A percentile compares a stretch with the other conserved stretches of the same genome.
Conservation (phyloP, 2,329 filamentous ascomycete species). For the Colletotrichum chrysophilum region DNA sequence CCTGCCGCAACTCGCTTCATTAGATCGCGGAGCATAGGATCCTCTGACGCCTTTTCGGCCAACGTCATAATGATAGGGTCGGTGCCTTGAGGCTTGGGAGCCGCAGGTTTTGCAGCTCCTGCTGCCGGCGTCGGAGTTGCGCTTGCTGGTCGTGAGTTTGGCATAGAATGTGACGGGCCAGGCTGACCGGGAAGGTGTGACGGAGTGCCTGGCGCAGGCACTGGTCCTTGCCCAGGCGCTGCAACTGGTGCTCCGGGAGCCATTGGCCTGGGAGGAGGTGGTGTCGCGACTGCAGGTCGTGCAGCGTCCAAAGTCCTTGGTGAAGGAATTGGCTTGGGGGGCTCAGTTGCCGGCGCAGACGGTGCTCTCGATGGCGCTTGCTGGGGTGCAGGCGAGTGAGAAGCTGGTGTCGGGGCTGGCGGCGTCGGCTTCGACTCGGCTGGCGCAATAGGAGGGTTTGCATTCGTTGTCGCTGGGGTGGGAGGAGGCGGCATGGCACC, state of each 20-base stretch:
- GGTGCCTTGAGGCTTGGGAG: slow-evolving; percentile 19
- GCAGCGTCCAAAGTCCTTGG: background rate
- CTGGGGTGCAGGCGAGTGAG: slow-evolving; percentile 2
- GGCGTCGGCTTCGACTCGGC: slow-evolving; percentile 26
- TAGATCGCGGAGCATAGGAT: slow-evolving; percentile 74
- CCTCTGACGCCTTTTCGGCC: slow-evolving; percentile 75
- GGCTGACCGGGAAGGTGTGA: slow-evolving; percentile 8
- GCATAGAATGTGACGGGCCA: slow-evolving; percentile 28
- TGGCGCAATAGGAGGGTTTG: slow-evolving; percentile 8
- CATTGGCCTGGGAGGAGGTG: background rate
- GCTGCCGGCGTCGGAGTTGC: slow-evolving; percentile 16
- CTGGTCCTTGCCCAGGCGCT: slow-evolving; percentile 19
- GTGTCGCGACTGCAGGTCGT: background rate
- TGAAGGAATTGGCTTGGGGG: background rate
- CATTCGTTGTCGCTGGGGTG: slow-evolving; percentile 8
- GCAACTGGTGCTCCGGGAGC: slow-evolving; percentile 17
- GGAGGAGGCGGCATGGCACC: slow-evolving; percentile 62
- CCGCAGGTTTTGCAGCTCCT: slow-evolving; percentile 6
- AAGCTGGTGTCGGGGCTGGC: background rate
- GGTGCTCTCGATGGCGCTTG: background rate
- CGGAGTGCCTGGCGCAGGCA: slow-evolving; percentile 22
- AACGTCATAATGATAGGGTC: slow-evolving; percentile 78
- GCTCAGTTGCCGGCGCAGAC: background rate
- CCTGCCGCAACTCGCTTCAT: slow-evolving; percentile 86
- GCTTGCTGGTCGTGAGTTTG: slow-evolving; percentile 17